Evolutionary conservation across 192 early-diverging fungal genomes (phyloP).

Genomic region (Gryganskiella cystojenkinii): DNA sequence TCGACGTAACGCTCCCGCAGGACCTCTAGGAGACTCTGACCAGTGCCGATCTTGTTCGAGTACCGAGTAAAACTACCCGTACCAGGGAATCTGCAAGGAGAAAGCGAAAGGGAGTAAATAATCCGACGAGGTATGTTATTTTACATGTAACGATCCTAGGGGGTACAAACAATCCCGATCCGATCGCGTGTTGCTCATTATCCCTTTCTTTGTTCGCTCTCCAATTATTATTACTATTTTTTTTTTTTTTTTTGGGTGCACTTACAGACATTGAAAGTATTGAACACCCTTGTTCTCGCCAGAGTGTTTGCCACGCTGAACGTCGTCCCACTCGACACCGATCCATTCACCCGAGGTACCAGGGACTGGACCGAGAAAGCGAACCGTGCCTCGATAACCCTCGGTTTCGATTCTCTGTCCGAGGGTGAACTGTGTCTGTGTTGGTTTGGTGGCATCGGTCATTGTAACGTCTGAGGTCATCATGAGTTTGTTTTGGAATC

Average conservation of each 20-base stretch:
- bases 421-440: constrained; percentile 13
- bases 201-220: background rate
- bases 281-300: constrained; percentile 60
- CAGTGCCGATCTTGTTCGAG: constrained; percentile 55
- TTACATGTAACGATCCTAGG: no score
- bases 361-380: constrained; percentile 60
- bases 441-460: background rate
- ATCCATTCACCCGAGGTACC: constrained; percentile 65
- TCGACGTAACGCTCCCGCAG: constrained; percentile 59
- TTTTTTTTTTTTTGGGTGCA: no score
- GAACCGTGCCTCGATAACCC: constrained; percentile 54
- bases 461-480: constrained; percentile 9
- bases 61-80: constrained; percentile 67
- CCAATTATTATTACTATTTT: background rate
- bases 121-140: no score
- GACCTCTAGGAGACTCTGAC: constrained; percentile 53
- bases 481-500: no score
- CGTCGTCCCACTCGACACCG: constrained; percentile 73
- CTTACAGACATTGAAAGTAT: constrained; percentile 68
- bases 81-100: constrained; percentile 44
- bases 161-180: no score
- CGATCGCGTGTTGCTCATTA: background rate
- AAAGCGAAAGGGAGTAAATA: background rate
- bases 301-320: constrained; percentile 67
- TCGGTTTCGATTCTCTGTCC: constrained; percentile 61